Evolutionary conservation across 805 yeast genomes (phyloP), one percentile per base, ranked within the genome.

Genomic region (Ogataea populi-albae): DNA sequence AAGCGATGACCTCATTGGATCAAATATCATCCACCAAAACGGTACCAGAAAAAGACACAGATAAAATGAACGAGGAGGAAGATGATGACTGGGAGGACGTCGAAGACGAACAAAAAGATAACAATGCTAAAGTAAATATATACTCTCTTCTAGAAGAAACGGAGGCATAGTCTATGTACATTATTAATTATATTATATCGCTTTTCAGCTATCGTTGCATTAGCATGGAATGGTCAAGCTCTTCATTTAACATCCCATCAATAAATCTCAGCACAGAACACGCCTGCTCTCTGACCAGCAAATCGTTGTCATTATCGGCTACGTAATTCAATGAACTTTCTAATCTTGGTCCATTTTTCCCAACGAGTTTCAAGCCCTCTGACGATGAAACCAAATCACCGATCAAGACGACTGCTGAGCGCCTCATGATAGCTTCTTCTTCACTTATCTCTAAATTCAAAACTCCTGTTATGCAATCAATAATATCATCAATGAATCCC

Each of bases 391-490:
- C 54, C 34, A 84, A 57, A 52, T 82, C 91, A 45, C 73, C 68
- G 2, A 86, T 61, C 17, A 88, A 57, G 9, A 81, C 83, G 3
- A 87, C 69, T 0, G 95, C 86, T 1, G 94, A 67, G 24, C 96
- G 67, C 43, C 94, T 69, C 73, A 88, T 70, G 0, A 80, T 61
- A 9, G 81, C 69, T n/a, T 58, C 61, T 3, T 68, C 69, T 32
- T 45, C 55, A 1, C 41, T 45, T 17, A 50, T 65, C 55, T 68
- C 95, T 72, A 68, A 74, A 49, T 55, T 79, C 34, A 93, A 55
- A 0, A 91, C 71, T 5, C 96, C 95, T 21, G 84, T 56, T 0
- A 86, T 77, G 52, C 94, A 79, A 52, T 88, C 96, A 28, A 86
- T 59, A 6, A 81, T 70, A 33, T 80, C 83, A 1, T 57, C 54